Evolutionary conservation across 805 yeast genomes (phyloP), one percentile per base, ranked within the genome.

Genomic region (Teunomyces aglyptinius): DNA sequence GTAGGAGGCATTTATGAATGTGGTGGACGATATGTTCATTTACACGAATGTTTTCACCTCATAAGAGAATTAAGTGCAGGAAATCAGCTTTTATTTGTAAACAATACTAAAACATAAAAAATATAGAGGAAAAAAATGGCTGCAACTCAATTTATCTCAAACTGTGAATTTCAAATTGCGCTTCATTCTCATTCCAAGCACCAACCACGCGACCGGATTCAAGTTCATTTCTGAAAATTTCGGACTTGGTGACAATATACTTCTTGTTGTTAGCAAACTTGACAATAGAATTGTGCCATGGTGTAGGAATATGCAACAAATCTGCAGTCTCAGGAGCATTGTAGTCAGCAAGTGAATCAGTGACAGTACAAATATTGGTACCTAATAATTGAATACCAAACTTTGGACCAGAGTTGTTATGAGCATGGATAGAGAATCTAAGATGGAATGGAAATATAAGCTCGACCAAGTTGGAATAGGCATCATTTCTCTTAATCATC

Each of bases 401-500:
- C 59, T 81, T 81, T 11, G 86, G 86, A 1, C 85, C 86, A 29
- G 65, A 57, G 49, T 81, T 81, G 32, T 66, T 73, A 57, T 81
- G 85, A 0, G 85, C 83, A 59, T 81, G 86, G 49, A 81, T 81
- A 6, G 85, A 80, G 28, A 81, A 66, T 54, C 86, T 70, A 58
- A 81, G 59, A 55, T 81, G 83, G 57, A 76, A 79, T 5, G 86
- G 86, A 48, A 81, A 80, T 31, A 80, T 58, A 47, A 81, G 60
- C 49, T 81, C 86, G 31, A 81, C 83, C 53, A 81, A 65, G 57
- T 81, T 81, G 6, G 85, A 81, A 57, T 81, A 81, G 1, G 86
- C 85, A 55, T 81, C 86, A 56, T 81, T 81, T 52, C 85, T 65
- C 51, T 75, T 79, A 49, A 81, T 81, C 85, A 81, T 81, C 56